Evolutionary conservation across 768 basidiomycete species (phyloP), one percentile per base, ranked within the genome.

Genomic region (Lentinula detonsa): DNA sequence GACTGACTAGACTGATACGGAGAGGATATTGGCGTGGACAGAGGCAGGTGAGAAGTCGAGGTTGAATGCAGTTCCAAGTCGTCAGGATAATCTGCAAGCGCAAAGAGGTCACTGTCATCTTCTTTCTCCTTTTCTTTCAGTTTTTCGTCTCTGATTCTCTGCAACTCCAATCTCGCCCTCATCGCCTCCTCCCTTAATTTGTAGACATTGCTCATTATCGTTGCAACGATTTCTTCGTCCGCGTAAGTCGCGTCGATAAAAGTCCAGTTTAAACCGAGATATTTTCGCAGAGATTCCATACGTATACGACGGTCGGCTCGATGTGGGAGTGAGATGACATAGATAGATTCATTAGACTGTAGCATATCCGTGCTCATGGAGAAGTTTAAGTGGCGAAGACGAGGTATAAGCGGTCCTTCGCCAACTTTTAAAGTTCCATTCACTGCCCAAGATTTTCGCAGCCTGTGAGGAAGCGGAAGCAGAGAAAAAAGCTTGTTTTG

Each of bases 221-320:
- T 33, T 35, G 15, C 4, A 11, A 60, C 50, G 15, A 51, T 33
- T 18, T 60, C 59, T 21, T 42, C 59, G 2, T 51, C 21, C 2
- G 21, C 15, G 11, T 49, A 51, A 9, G 59, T 60, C 23, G 59
- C 59, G 11, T 45, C 33, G 13, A 52, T 31, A 33, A 52, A 60
- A 7, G 49, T 60, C 59, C 59, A 60, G 10, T 52, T 40, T 7
- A 60, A 35, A 21, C 59, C 50, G 15, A 60, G 23, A 43, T 60
- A 60, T 6, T 23, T 34, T n/a, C 50, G 59, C 28, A 60, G 48
- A 33, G 9, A 33, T 42, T 60, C 59, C 59, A 60, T 60, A 7
- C 48, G 48, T 5, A 4, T n/a, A 31, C 59, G 59, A 51, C 59
- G 48, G 13, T 60, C 59, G 23, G 48, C 34, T 21, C 59, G 16